These are phyloP conservation scores for Eragrostis tef DNA, from an alignment of 202 grass and related monocot genomes.

Conservation along the genomic window DNA sequence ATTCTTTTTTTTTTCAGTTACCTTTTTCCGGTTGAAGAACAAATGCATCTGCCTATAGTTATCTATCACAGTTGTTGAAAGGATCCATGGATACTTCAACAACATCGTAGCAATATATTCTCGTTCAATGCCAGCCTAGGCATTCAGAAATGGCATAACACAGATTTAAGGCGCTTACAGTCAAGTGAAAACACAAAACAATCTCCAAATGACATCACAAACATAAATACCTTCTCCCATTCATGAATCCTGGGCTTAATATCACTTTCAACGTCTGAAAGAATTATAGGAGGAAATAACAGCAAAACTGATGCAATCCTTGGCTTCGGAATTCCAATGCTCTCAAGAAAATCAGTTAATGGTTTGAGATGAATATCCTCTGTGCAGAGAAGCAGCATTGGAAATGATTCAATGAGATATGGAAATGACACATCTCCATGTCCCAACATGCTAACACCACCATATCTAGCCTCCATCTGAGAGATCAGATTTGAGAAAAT, in stretches of 20 bases:
- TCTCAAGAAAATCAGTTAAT: slow-evolving; percentile 64
- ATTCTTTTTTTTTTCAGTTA: slow-evolving; percentile 25
- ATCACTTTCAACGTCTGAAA: slow-evolving; percentile 76
- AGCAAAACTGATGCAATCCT: slow-evolving; percentile 67
- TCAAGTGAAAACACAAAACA: slow-evolving; percentile 14
- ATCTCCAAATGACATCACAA: neutral
- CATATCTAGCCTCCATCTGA: slow-evolving; percentile 89
- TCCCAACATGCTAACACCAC: slow-evolving; percentile 72
- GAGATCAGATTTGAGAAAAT: slow-evolving; percentile 24
- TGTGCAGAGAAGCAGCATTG: slow-evolving; percentile 72
- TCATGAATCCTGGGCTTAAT: slow-evolving; percentile 71
- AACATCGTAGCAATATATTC: slow-evolving; percentile 65
- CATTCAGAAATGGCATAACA: slow-evolving; percentile 45
- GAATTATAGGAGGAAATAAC: slow-evolving; percentile 76
- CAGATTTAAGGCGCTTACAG: slow-evolving; percentile 13
- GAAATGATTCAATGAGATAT: slow-evolving; percentile 87
- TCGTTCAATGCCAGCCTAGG: slow-evolving; percentile 74
- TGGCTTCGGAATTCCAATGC: slow-evolving; percentile 58
- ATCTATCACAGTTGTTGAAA: slow-evolving; percentile 73
- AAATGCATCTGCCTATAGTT: slow-evolving; percentile 68
- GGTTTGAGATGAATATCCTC: slow-evolving; percentile 69
- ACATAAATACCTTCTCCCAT: slow-evolving; percentile 70
- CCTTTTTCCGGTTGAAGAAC: slow-evolving; percentile 72
- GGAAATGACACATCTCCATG: slow-evolving; percentile 65
- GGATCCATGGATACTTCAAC: slow-evolving; percentile 91